Base-by-base conservation (phyloP, 306 rosid species). In the Cicer chorassanicum region DNA sequence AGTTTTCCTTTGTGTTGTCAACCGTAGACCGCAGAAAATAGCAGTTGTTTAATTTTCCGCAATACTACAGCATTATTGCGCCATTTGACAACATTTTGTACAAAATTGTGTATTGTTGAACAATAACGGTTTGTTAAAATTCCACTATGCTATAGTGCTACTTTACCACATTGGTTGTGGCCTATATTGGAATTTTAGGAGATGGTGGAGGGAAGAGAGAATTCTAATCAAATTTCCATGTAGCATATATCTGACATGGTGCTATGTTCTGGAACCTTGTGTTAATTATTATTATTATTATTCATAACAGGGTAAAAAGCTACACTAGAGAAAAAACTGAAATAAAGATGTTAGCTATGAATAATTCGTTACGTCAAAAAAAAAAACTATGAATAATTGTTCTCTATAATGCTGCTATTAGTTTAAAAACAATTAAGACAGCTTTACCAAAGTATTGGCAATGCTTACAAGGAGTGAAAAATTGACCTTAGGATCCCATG, bases 401-500 rank as follows among this genome's bases (percentile, higher is more conserved):
- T 46, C 12, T 36, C 44, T 64, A 29, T 16, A 50, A 18, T 49
- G 44, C 39, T 67, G 12, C 51, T 44, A 19, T 11, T 49, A 66
- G 19, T 51, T 55, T 63, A 12, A 57, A 55, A 19, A 51, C 15
- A 66, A 34, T n/a, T 19, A 50, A 15, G 68, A 18, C 10, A 78
- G 21, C 11, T 70, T 51, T 18, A 54, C 41, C 42, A 78, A 68
- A 60, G 15, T 68, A 15, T 41, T 34, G 42, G 39, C 15, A 67
- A 44, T 72, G 29, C 38, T 38, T 8, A 13, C 8, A 69, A 66
- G 71, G 1, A 38, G 57, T 59, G 43, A 75, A 75, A 65, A 70
- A 4, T 8, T 72, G 76, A 93, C 97, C 97, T 88, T 84, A 41
- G 86, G 43, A 78, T 93, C 90, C 97, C 98, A 93, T 11, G 97